These are phyloP conservation scores for Mycena leptocephala DNA, from an alignment of 768 basidiomycete genomes.

Conservation along the genomic window DNA sequence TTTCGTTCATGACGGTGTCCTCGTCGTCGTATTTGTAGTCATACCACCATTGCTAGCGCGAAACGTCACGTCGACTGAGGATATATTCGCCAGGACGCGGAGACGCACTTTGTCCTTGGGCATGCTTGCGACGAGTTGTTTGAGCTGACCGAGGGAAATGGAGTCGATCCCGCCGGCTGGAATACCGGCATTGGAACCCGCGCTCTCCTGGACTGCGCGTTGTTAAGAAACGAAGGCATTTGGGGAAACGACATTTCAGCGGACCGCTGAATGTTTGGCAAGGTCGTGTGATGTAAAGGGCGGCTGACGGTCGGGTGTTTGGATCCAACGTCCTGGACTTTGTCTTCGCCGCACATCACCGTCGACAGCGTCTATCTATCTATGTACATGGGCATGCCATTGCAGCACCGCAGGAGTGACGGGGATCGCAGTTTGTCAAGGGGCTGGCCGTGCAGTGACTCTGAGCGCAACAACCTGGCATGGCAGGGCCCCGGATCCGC, in stretches of 20 bases:
- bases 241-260: slow-evolving; percentile 22
- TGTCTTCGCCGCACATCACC: not conserved
- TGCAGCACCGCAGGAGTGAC: not conserved
- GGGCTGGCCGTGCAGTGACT: slow-evolving; percentile 9
- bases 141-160: slow-evolving; percentile 87
- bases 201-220: slow-evolving; percentile 42
- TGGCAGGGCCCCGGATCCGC: not conserved
- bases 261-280: not conserved
- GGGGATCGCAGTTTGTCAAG: slow-evolving; percentile 19
- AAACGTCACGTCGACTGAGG: slow-evolving; percentile 41
- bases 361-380: not conserved
- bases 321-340: too few relatives aligned
- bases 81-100: slow-evolving; percentile 7
- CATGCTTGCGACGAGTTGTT: slow-evolving; percentile 69
- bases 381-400: not conserved
- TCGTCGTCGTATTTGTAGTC: slow-evolving; percentile 98
- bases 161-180: slow-evolving; percentile 70
- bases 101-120: slow-evolving; percentile 30
- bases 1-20: slow-evolving; percentile 95
- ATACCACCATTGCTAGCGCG: slow-evolving; percentile 83
- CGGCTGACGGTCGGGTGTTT: too few relatives aligned
- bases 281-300: not conserved
- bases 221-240: slow-evolving; percentile 32
- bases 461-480: not conserved
- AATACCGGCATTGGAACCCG: slow-evolving; percentile 43